phyloP scores from a whole-genome alignment of 805 yeast genomes.

The Kodamaea sagamina region DNA sequence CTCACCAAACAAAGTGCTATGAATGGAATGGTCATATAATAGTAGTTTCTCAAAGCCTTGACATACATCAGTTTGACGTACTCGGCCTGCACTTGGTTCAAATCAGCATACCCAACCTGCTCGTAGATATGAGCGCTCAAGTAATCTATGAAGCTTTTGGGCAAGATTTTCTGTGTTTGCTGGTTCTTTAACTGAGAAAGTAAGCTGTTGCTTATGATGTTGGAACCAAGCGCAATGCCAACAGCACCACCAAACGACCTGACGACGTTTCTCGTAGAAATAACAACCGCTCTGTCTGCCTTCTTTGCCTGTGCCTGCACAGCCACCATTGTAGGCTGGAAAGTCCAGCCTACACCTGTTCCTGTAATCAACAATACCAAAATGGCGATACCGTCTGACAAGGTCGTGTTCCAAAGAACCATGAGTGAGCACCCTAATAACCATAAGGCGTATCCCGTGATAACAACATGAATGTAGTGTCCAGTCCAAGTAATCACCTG shows the following conservation, averaged over 20 bases:
- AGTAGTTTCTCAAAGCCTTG: conserved; percentile 22
- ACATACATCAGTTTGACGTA: conserved; percentile 22
- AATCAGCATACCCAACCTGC: conserved; percentile 24
- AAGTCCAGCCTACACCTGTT: conserved; percentile 49
- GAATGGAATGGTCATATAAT: conserved; percentile 25
- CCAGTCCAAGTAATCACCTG: conserved; percentile 44
- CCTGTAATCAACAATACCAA: conserved; percentile 33
- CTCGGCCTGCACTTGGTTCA: conserved; percentile 21
- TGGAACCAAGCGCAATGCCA: conserved; percentile 52
- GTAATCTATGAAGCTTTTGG: conserved; percentile 18
- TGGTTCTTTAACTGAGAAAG: conserved; percentile 21
- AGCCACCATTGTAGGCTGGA: conserved; percentile 60
- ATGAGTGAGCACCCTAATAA: conserved; percentile 42
- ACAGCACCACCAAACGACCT: conserved; percentile 64
- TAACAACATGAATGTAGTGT: conserved; percentile 43
- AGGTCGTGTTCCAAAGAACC: conserved; percentile 30
- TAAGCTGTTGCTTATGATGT: conserved; percentile 39
- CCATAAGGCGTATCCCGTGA: conserved; percentile 46
- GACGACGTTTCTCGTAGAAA: conserved; percentile 55
- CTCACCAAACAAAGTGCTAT: conserved; percentile 23
- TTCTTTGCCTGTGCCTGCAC: conserved; percentile 53
- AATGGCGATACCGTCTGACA: conserved; percentile 34
- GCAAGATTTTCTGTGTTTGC: conserved; percentile 12
- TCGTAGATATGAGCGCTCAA: conserved; percentile 27
- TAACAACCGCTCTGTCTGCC: conserved; percentile 59